A percentile compares a stretch with the other conserved stretches of the same genome.
Conservation (phyloP, 768 basidiomycete genomes). For the Mycena maculata region DNA sequence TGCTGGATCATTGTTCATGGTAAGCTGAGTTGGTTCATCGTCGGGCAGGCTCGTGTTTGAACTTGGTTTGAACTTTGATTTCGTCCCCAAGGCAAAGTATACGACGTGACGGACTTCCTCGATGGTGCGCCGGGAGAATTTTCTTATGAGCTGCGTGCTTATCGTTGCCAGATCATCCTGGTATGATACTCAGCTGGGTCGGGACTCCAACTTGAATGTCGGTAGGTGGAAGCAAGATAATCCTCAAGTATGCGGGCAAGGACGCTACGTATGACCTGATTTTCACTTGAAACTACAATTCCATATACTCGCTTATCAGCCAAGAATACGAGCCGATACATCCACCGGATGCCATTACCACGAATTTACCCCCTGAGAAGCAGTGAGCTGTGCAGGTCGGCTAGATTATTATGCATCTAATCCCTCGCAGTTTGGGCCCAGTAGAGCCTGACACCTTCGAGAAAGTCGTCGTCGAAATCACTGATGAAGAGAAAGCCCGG, state of each 20-base stretch:
- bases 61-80: too few species aligned
- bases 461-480: slow-evolving; percentile 70
- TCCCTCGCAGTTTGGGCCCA: slow-evolving; percentile 66
- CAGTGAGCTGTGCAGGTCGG: slow-evolving; percentile 60
- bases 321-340: slow-evolving; percentile 91
- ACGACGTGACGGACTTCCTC: slow-evolving; percentile 84
- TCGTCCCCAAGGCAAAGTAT: slow-evolving; percentile 71
- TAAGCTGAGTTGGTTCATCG: slow-evolving; percentile 39
- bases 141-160: neutral
- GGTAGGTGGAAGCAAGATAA: slow-evolving; percentile 83
- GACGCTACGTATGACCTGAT: slow-evolving; percentile 80
- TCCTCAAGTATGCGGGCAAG: slow-evolving; percentile 89
- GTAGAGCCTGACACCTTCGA: slow-evolving; percentile 78
- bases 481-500: slow-evolving; percentile 78
- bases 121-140: slow-evolving; percentile 63
- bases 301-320: slow-evolving; percentile 45
- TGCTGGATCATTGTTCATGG: slow-evolving; percentile 92
- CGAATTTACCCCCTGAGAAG: slow-evolving; percentile 85
- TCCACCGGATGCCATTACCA: slow-evolving; percentile 83
- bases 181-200: slow-evolving; percentile 42
- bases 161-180: slow-evolving; percentile 68
- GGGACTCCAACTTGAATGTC: slow-evolving; percentile 26
- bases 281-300: slow-evolving; percentile 19
- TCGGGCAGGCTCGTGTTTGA: slow-evolving; percentile 1
- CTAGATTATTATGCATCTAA: slow-evolving; percentile 5